A percentile compares a stretch with the other conserved stretches of the same genome.
These are phyloP conservation scores for Myxozyma nipponensis DNA, from an alignment of 805 yeast species.

Conservation along the genomic window DNA sequence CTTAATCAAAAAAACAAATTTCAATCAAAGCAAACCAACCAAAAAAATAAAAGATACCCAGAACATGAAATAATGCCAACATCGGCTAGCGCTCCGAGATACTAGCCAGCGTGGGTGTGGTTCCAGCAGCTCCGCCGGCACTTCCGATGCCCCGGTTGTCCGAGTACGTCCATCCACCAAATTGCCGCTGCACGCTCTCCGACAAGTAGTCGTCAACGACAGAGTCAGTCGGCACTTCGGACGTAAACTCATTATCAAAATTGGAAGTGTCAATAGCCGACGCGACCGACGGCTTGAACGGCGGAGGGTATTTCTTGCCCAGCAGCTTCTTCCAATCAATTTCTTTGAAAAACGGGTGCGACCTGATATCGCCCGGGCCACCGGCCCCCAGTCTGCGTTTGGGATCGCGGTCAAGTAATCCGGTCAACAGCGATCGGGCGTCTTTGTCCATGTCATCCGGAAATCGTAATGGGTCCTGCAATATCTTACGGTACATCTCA, in stretches of 20 bases:
- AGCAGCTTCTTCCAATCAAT: slow-evolving; percentile 84
- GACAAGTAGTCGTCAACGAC: slow-evolving; percentile 83
- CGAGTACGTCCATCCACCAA: slow-evolving; percentile 95
- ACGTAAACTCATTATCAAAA: slow-evolving; percentile 88
- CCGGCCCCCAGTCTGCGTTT: slow-evolving; percentile 65
- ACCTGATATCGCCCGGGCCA: slow-evolving; percentile 80
- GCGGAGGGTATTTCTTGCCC: slow-evolving; percentile 88
- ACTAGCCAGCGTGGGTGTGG: not conserved
- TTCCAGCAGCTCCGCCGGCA: not conserved
- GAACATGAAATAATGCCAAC: no score
- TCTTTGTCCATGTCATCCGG: slow-evolving; percentile 84
- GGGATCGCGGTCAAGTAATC: slow-evolving; percentile 82
- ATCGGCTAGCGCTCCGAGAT: not conserved
- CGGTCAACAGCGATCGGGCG: slow-evolving; percentile 74
- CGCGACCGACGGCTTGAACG: slow-evolving; percentile 83
- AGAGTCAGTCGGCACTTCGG: slow-evolving; percentile 88
- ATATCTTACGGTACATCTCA: slow-evolving; percentile 88
- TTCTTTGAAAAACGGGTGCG: slow-evolving; percentile 75
- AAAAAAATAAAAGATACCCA: no score
- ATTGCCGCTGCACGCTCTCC: slow-evolving; percentile 94
- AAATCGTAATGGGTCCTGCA: slow-evolving; percentile 83
- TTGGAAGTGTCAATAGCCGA: slow-evolving; percentile 81
- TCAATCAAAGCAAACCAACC: no score
- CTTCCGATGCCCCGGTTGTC: slow-evolving; percentile 16
- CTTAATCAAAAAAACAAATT: no score